These are phyloP conservation scores for Phaeoacremonium minimum DNA, from an alignment of 2,329 filamentous ascomycete species.

Conservation along the genomic window DNA sequence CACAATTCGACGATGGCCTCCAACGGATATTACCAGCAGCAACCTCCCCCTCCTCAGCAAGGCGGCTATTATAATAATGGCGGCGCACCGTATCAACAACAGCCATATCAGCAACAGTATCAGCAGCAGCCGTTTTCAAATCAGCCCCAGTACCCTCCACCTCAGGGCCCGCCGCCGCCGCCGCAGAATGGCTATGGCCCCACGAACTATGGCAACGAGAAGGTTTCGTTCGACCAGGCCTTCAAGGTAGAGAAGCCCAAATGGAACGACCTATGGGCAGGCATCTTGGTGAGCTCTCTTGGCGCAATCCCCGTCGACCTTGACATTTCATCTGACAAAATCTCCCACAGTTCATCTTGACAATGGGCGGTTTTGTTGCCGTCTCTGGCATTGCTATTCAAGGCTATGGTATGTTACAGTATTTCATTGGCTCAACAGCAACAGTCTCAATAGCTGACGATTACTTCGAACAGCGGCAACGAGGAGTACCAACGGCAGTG, in stretches of 20 bases:
- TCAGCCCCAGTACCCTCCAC: slow-evolving; percentile 12
- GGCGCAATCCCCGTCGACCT: slow-evolving; percentile 43
- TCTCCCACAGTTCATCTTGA: slow-evolving; percentile 20
- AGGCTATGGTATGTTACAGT: slow-evolving; percentile 60
- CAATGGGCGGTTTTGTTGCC: slow-evolving; percentile 59
- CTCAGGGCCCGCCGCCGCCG: slow-evolving; percentile 7
- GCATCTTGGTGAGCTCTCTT: no score
- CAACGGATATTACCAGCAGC: not conserved
- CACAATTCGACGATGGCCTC: not conserved
- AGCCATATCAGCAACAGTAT: not conserved
- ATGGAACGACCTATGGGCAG: slow-evolving; percentile 88
- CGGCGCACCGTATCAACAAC: not conserved
- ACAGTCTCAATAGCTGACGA: no score
- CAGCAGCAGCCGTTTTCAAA: no score
- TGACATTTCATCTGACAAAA: not conserved
- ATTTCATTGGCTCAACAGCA: no score
- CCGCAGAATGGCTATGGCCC: slow-evolving; percentile 5
- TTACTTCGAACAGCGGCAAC: slow-evolving; percentile 44
- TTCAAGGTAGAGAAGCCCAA: slow-evolving; percentile 84
- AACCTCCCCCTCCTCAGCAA: not conserved
- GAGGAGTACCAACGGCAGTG: slow-evolving; percentile 60
- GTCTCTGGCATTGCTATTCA: slow-evolving; percentile 73
- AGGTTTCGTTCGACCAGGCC: slow-evolving; percentile 67
- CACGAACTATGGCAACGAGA: slow-evolving; percentile 26
- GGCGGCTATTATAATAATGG: not conserved